Conservation (phyloP, 1,284 basidiomycete genomes). For the Anthracocystis walkeri region DNA sequence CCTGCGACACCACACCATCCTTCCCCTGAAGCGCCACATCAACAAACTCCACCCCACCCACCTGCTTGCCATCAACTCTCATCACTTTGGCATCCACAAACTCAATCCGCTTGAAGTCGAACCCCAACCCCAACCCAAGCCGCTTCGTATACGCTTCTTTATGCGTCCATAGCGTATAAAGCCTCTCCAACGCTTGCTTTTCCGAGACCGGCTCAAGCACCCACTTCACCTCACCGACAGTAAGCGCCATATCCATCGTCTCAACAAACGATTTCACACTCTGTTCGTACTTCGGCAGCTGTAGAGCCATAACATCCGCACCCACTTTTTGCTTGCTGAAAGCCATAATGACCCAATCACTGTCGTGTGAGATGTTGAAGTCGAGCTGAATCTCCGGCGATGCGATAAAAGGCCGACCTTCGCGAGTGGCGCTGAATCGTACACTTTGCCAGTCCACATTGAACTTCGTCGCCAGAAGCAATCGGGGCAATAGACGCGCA, state of each 20-base stretch:
- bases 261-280: conserved; percentile 44
- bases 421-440: conserved; percentile 16
- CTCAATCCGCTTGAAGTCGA: conserved; percentile 59
- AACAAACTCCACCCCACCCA: conserved; percentile 18
- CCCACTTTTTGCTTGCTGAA: conserved; percentile 48
- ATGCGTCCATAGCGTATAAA: conserved; percentile 64
- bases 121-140: conserved; percentile 62
- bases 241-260: conserved; percentile 64
- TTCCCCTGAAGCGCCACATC: conserved; percentile 36
- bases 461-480: conserved; percentile 21
- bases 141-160: conserved; percentile 68
- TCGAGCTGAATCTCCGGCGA: conserved; percentile 36
- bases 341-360: conserved; percentile 65
- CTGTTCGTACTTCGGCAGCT: conserved; percentile 58
- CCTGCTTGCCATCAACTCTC: conserved; percentile 10
- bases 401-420: conserved; percentile 43
- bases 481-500: conserved; percentile 46
- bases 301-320: conserved; percentile 63
- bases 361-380: conserved; percentile 66
- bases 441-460: conserved; percentile 11
- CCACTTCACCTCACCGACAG: conserved; percentile 49
- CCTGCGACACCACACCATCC: conserved; percentile 5
- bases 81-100: conserved; percentile 19
- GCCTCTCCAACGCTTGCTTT: conserved; percentile 33
- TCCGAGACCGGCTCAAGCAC: conserved; percentile 23